A percentile compares a stretch with the other conserved stretches of the same genome.
phyloP scores from a whole-genome alignment of 2,329 filamentous ascomycete species.

The Coleophoma cylindrospora region DNA sequence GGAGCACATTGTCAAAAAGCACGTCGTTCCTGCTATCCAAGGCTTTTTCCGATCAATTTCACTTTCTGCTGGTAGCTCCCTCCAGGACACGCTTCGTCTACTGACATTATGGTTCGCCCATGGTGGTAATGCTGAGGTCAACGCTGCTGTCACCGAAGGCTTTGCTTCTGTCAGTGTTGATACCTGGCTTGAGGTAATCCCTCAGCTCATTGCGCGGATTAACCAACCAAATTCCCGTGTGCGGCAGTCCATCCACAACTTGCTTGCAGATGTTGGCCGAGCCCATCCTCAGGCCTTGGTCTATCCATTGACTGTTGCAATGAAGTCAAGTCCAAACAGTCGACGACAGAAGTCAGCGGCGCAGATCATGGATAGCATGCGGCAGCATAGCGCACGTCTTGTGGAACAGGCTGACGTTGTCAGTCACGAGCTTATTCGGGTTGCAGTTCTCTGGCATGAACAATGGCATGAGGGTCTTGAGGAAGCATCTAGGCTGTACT shows the following conservation, averaged over 20 bases:
- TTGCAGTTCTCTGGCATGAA: constrained; percentile 97
- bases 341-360: constrained; percentile 82
- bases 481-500: constrained; percentile 93
- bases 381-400: constrained; percentile 84
- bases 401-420: constrained; percentile 95
- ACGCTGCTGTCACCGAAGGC: constrained; percentile 80
- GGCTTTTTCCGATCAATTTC: constrained; percentile 98
- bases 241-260: constrained; percentile 83
- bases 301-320: constrained; percentile 94
- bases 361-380: constrained; percentile 97
- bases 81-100: constrained; percentile 90
- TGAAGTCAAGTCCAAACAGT: constrained; percentile 84
- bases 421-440: constrained; percentile 92
- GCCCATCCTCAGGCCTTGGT: constrained; percentile 94
- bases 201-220: constrained; percentile 94
- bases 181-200: constrained; percentile 97
- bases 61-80: constrained; percentile 81
- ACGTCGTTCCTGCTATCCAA: constrained; percentile 90
- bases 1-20: constrained; percentile 66
- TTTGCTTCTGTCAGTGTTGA: constrained; percentile 91
- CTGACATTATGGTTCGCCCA: constrained; percentile 96
- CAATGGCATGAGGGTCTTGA: constrained; percentile 98
- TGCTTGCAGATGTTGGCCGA: constrained; percentile 88
- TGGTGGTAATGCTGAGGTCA: constrained; percentile 84
- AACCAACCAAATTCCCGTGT: constrained; percentile 91